Evolutionary conservation across 345 rosid species (phyloP).

Genomic region (Camelina neglecta): DNA sequence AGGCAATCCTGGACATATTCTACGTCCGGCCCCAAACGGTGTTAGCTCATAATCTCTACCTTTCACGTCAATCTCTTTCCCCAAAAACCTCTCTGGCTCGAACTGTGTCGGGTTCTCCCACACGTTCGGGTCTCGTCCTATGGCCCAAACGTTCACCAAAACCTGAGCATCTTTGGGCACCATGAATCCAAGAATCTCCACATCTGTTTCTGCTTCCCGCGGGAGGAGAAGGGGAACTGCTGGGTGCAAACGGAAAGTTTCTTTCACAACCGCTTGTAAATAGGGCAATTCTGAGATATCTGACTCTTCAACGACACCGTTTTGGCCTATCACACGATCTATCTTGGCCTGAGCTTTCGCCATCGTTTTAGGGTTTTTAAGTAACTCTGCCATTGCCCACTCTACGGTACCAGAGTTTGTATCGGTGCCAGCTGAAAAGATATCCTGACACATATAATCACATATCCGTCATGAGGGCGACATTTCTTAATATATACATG

Average conservation of each 20-base stretch:
- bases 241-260: conserved; percentile 28
- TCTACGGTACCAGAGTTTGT: conserved; percentile 50
- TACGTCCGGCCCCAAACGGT: conserved; percentile 33
- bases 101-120: conserved; percentile 19
- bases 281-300: conserved; percentile 14
- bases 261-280: conserved; percentile 23
- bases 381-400: conserved; percentile 86
- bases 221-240: conserved; percentile 26
- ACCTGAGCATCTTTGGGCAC: conserved; percentile 24
- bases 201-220: conserved; percentile 13
- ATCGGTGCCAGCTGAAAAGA: conserved; percentile 27
- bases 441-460: conserved; percentile 9
- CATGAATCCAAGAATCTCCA: conserved; percentile 13
- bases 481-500: too few relatives aligned
- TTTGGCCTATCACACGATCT: conserved; percentile 37
- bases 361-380: conserved; percentile 50
- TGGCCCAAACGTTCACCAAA: conserved; percentile 27
- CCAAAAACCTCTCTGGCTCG: conserved; percentile 29
- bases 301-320: conserved; percentile 15
- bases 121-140: conserved; percentile 31
- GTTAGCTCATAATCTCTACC: conserved; percentile 23
- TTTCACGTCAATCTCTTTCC: conserved; percentile 7
- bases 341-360: conserved; percentile 57
- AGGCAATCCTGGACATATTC: conserved; percentile 26
- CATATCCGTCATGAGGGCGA: background rate